phyloP scores from a whole-genome alignment of 2,329 filamentous ascomycete species.

The Colletotrichum horii region DNA sequence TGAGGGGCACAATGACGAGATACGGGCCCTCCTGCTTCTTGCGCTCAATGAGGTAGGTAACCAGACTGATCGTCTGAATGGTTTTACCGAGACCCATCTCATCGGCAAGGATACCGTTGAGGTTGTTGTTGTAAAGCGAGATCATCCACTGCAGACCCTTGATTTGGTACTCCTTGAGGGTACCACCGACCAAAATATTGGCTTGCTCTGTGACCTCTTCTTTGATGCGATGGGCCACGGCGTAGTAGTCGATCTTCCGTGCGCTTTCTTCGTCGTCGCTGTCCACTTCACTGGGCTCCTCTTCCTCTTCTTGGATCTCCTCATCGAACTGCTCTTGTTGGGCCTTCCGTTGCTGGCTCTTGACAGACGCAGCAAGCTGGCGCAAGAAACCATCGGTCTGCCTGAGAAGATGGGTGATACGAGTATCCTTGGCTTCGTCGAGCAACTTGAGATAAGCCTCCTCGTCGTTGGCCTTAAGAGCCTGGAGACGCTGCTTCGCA shows the following conservation, averaged over 20 bases:
- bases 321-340: conserved; percentile 74
- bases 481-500: conserved; percentile 98
- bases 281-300: conserved; percentile 70
- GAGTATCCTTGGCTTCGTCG: conserved; percentile 98
- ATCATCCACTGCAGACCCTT: conserved; percentile 99
- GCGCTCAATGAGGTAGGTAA: conserved; percentile 95
- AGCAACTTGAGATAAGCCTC: conserved; percentile 98
- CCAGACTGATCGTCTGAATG: conserved; percentile 97
- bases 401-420: conserved; percentile 95
- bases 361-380: conserved; percentile 93
- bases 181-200: conserved; percentile 86
- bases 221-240: conserved; percentile 93
- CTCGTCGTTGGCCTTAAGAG: conserved; percentile 98
- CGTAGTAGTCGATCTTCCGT: conserved; percentile 97
- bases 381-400: conserved; percentile 98
- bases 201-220: conserved; percentile 89
- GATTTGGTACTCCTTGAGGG: conserved; percentile 94
- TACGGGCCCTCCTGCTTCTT: conserved; percentile 93
- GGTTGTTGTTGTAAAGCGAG: conserved; percentile 99
- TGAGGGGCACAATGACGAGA: conserved; percentile 94
- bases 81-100: conserved; percentile 99
- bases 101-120: conserved; percentile 97
- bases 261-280: conserved; percentile 73
- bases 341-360: conserved; percentile 86
- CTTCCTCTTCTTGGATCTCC: conserved; percentile 56